Evolutionary conservation across 352 stramenopile genomes (phyloP).

Genomic region (Stramenopiles sp.): DNA sequence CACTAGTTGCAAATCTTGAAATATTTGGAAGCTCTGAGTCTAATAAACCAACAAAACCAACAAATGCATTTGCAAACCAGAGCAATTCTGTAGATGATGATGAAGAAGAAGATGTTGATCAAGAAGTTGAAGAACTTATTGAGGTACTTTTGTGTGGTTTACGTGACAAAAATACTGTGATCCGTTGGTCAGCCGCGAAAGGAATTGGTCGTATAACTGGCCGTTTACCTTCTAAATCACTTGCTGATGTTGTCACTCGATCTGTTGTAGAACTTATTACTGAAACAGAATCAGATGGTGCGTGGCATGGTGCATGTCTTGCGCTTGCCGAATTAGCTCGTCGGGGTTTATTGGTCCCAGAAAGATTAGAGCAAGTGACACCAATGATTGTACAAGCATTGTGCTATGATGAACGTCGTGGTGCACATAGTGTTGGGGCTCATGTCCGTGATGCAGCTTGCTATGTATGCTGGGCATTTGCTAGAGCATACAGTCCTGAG

Average conservation of each 20-base stretch:
- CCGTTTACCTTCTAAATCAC: constrained; percentile 41
- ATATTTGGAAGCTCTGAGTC: constrained; percentile 20
- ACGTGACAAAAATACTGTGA: constrained; percentile 67
- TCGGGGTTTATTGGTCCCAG: constrained; percentile 62
- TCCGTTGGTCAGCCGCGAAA: constrained; percentile 95
- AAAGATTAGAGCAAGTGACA: constrained; percentile 47
- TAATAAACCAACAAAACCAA: not conserved
- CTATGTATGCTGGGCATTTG: constrained; percentile 91
- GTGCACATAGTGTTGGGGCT: constrained; percentile 61
- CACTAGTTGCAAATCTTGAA: constrained; percentile 61
- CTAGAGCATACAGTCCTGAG: constrained; percentile 51
- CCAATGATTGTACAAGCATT: constrained; percentile 50
- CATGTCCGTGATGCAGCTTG: constrained; percentile 87
- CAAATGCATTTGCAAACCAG: too few relatives aligned
- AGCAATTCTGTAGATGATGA: not conserved
- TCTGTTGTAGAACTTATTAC: constrained; percentile 66
- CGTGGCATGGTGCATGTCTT: constrained; percentile 86
- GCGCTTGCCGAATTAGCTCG: constrained; percentile 71
- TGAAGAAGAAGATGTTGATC: constrained; percentile 18
- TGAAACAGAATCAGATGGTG: constrained; percentile 45
- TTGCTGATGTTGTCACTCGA: constrained; percentile 81
- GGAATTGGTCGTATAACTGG: constrained; percentile 76
- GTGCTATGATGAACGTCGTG: constrained; percentile 72
- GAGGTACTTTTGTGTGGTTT: constrained; percentile 40
- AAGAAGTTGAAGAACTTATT: constrained; percentile 44